Percentiles rank a stretch among this genome's conserved stretches.
Evolutionary conservation across 805 yeast genomes (phyloP).

Genomic region (Saturnispora besseyi): DNA sequence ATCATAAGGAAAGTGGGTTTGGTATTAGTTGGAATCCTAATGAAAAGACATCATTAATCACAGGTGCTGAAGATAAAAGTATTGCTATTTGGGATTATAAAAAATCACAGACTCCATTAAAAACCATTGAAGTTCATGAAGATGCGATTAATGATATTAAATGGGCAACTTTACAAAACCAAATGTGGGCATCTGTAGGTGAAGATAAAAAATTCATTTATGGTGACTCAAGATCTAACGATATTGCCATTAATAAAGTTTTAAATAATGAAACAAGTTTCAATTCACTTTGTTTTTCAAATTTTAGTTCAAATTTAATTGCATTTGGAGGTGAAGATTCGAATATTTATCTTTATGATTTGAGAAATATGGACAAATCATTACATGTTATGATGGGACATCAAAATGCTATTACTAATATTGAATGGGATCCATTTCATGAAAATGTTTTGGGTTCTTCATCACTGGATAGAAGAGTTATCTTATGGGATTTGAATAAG

Average conservation of each 20-base stretch:
- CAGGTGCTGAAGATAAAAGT: conserved; percentile 59
- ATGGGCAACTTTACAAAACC: conserved; percentile 50
- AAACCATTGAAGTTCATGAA: conserved; percentile 32
- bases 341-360: conserved; percentile 56
- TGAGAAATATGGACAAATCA: conserved; percentile 34
- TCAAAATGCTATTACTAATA: conserved; percentile 55
- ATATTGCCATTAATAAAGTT: conserved; percentile 19
- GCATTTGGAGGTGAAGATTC: conserved; percentile 68
- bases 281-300: conserved; percentile 59
- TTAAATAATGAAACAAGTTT: conserved; percentile 32
- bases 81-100: conserved; percentile 53
- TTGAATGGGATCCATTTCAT: conserved; percentile 69
- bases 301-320: conserved; percentile 46
- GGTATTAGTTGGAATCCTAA: conserved; percentile 61
- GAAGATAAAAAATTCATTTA: conserved; percentile 54
- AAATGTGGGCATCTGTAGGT: conserved; percentile 60
- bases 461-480: conserved; percentile 66
- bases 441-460: conserved; percentile 77
- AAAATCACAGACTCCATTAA: conserved; percentile 18
- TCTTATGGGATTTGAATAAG: conserved; percentile 70
- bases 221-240: conserved; percentile 40
- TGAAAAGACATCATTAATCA: conserved; percentile 40
- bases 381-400: conserved; percentile 78
- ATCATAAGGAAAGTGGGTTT: conserved; percentile 62
- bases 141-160: conserved; percentile 69